These are phyloP conservation scores for Vitis amurensis DNA, from an alignment of 164 flowering plant species.

Conservation along the genomic window DNA sequence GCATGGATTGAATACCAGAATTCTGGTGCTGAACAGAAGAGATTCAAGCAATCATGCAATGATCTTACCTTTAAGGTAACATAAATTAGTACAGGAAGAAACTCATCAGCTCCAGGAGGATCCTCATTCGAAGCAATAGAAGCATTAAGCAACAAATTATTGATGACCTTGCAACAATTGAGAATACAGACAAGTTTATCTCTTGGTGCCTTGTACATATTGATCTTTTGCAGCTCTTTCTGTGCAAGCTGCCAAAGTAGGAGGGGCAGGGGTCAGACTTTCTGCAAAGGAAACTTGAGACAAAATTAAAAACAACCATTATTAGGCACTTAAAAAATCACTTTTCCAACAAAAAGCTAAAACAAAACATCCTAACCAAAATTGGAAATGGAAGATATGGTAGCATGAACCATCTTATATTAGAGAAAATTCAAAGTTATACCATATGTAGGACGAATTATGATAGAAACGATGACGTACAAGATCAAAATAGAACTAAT, in stretches of 20 bases:
- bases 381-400: no score
- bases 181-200: slow-evolving; percentile 94
- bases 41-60: not conserved
- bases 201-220: slow-evolving; percentile 96
- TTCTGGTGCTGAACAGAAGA: not conserved
- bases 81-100: slow-evolving; percentile 91
- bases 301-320: not conserved
- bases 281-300: not conserved
- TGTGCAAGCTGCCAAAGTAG: slow-evolving; percentile 75
- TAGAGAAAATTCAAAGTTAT: no score
- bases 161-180: slow-evolving; percentile 85
- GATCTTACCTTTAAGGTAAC: slow-evolving; percentile 77
- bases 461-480: no score
- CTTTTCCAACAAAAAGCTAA: no score
- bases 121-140: slow-evolving; percentile 74
- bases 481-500: no score
- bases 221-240: slow-evolving; percentile 92
- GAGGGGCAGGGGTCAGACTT: not conserved
- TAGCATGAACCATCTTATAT: no score
- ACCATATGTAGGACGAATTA: no score
- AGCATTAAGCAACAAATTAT: slow-evolving; percentile 76
- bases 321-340: not conserved
- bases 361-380: no score
- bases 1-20: not conserved
- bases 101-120: slow-evolving; percentile 98